phyloP scores from a whole-genome alignment of 2,329 filamentous ascomycete genomes.

The Penicillium sp. region DNA sequence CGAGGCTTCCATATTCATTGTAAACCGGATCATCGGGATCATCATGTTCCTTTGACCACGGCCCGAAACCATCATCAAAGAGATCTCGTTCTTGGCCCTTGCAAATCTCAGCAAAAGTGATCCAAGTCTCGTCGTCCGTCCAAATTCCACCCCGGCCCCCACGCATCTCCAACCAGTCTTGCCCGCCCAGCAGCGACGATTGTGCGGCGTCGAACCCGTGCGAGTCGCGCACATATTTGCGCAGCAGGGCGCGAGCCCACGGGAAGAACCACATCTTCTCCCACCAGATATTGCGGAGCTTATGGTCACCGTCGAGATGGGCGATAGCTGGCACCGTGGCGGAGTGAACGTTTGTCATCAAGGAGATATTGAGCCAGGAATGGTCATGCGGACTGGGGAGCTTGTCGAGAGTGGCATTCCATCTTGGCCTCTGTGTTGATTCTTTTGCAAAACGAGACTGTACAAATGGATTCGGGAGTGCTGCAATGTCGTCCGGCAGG shows the following conservation, averaged over 20 bases:
- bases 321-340: constrained; percentile 46
- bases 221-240: constrained; percentile 47
- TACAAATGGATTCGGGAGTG: constrained; percentile 34
- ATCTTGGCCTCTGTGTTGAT: constrained; percentile 30
- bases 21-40: constrained; percentile 35
- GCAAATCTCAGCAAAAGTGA: constrained; percentile 50
- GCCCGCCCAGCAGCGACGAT: constrained; percentile 45
- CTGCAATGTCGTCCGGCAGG: constrained; percentile 37
- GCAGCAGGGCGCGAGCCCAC: constrained; percentile 49
- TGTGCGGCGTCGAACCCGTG: constrained; percentile 44
- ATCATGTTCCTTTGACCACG: constrained; percentile 38
- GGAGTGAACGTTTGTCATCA: constrained; percentile 50
- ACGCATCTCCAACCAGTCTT: constrained; percentile 48
- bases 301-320: constrained; percentile 39
- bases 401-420: constrained; percentile 41
- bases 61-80: constrained; percentile 48
- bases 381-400: constrained; percentile 40
- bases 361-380: constrained; percentile 43
- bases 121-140: constrained; percentile 50
- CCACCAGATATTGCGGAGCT: constrained; percentile 40
- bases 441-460: constrained; percentile 28
- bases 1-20: constrained; percentile 38
- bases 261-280: constrained; percentile 49
- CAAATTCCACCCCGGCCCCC: constrained; percentile 54
- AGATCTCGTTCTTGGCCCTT: constrained; percentile 44